These are phyloP conservation scores for Cicer yamashitae DNA, from an alignment of 306 rosid species.

Conservation along the genomic window DNA sequence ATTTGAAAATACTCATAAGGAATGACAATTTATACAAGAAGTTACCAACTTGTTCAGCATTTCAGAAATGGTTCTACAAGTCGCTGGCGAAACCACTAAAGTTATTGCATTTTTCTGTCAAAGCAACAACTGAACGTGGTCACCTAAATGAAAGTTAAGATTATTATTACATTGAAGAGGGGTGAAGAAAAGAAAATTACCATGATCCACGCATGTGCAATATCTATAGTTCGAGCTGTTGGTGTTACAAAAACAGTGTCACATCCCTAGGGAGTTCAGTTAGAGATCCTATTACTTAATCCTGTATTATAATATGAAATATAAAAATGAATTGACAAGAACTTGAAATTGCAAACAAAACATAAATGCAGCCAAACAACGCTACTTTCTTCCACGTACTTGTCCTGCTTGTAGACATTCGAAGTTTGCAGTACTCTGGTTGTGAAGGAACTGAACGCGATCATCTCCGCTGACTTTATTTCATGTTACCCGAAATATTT, in stretches of 20 bases:
- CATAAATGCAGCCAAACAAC: constrained; percentile 44
- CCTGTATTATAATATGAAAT: constrained; percentile 60
- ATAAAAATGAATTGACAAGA: constrained; percentile 51
- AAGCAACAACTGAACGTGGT: constrained; percentile 40
- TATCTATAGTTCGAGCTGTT: constrained; percentile 96
- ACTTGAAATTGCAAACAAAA: constrained; percentile 31
- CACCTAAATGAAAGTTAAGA: constrained; percentile 15
- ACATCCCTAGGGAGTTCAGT: constrained; percentile 89
- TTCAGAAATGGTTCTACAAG: constrained; percentile 59
- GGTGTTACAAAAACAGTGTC: constrained; percentile 96
- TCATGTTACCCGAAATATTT: constrained; percentile 39
- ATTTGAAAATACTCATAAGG: constrained; percentile 39
- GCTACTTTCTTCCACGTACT: constrained; percentile 56
- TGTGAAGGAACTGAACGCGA: constrained; percentile 91
- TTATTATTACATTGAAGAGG: constrained; percentile 24
- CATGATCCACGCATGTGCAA: constrained; percentile 93
- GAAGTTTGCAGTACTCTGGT: constrained; percentile 91
- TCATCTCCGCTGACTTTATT: constrained; percentile 87
- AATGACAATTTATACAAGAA: constrained; percentile 34
- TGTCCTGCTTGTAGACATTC: constrained; percentile 77
- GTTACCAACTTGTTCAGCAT: constrained; percentile 82
- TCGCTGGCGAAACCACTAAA: constrained; percentile 73
- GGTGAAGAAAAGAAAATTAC: constrained; percentile 51
- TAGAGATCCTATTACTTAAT: constrained; percentile 74
- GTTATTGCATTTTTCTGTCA: constrained; percentile 76